Percentiles rank a stretch among this genome's conserved stretches.
Conservation (phyloP, 2,329 filamentous ascomycete species). For the Fusarium buharicum region DNA sequence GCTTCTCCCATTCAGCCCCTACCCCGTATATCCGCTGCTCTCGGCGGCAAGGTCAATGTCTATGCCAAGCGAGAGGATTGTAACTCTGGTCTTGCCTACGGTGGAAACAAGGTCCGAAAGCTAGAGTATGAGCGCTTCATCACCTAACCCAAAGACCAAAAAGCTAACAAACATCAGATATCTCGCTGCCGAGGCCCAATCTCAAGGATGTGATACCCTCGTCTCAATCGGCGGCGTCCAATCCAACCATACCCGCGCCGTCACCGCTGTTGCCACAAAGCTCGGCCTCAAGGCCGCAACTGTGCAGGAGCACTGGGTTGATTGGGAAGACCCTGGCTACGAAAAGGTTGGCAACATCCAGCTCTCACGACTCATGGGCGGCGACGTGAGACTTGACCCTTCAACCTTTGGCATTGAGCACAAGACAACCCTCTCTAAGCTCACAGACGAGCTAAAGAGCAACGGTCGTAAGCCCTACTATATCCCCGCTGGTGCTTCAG, state of each 20-base stretch:
- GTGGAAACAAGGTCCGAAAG: constrained; percentile 76
- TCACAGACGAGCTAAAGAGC: constrained; percentile 63
- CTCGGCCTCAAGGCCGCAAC: constrained; percentile 64
- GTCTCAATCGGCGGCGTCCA: constrained; percentile 75
- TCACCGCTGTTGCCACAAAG: constrained; percentile 69
- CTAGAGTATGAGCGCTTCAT: constrained; percentile 60
- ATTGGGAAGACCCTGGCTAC: constrained; percentile 68
- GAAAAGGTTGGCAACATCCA: constrained; percentile 77
- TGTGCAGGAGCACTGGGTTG: constrained; percentile 76
- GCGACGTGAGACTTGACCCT: constrained; percentile 69
- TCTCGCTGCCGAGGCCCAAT: constrained; percentile 70
- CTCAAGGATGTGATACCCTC: constrained; percentile 67
- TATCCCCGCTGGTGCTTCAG: constrained; percentile 76
- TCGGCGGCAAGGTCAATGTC: constrained; percentile 69
- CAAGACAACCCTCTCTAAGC: constrained; percentile 66
- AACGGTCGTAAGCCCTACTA: constrained; percentile 73
- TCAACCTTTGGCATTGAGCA: constrained; percentile 75
- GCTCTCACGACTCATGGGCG: constrained; percentile 73
- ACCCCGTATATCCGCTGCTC: constrained; percentile 69
- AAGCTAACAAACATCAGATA: constrained; percentile 56
- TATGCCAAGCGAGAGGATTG: constrained; percentile 79
- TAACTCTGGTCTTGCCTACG: constrained; percentile 73
- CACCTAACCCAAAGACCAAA: background rate
- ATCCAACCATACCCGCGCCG: constrained; percentile 75
- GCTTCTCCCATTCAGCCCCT: constrained; percentile 75